Evolutionary conservation across 345 rosid species (phyloP).

Genomic region (Rhizophora mangle): DNA sequence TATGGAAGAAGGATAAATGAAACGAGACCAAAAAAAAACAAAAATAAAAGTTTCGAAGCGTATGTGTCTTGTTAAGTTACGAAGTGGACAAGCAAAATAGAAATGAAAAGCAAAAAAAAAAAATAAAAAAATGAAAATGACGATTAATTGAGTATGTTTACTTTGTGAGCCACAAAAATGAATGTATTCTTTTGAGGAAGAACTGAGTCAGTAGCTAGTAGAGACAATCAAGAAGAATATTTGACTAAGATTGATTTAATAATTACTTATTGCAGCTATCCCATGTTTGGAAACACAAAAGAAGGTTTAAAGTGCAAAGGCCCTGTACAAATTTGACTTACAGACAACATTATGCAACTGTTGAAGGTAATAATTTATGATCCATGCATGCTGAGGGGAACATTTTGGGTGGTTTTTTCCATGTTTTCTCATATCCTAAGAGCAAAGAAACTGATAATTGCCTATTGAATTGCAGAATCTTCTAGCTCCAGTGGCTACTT

Average conservation of each 20-base stretch:
- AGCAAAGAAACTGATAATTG: constrained; percentile 7
- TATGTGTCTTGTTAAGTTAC: no score
- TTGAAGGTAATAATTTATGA: constrained; percentile 33
- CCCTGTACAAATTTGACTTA: constrained; percentile 63
- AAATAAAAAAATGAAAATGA: not conserved
- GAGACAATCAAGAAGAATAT: no score
- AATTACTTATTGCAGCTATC: constrained; percentile 46
- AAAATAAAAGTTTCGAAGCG: no score
- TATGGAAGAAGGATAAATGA: not conserved
- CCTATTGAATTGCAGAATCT: constrained; percentile 37
- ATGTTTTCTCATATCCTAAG: not conserved
- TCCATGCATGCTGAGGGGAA: no score
- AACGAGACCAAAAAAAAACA: not conserved
- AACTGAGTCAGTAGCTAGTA: no score
- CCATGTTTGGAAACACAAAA: constrained; percentile 74
- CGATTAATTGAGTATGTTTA: not conserved
- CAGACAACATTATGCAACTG: constrained; percentile 30
- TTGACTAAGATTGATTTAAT: not conserved
- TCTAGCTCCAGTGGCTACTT: constrained; percentile 59
- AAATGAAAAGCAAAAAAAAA: not conserved
- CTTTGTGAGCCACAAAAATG: no score
- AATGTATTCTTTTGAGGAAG: no score
- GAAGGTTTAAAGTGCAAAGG: constrained; percentile 63
- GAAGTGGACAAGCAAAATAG: no score
- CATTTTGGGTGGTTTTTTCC: no score